Evolutionary conservation across 805 yeast species (phyloP).

Genomic region (Candida silvicultrix): DNA sequence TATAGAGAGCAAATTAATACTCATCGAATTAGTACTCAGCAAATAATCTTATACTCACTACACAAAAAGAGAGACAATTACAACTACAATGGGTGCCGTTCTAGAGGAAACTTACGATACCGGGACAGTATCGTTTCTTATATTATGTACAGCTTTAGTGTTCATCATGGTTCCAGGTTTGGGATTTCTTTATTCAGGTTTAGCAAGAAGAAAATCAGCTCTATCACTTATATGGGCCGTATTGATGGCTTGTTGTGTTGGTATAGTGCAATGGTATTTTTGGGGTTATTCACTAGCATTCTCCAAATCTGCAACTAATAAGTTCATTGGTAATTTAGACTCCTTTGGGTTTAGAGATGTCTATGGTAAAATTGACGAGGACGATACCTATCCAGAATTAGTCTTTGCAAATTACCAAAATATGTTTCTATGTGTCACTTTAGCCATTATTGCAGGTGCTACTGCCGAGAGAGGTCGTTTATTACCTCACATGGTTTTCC

Average conservation of each 20-base stretch:
- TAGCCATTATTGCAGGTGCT: conserved; percentile 88
- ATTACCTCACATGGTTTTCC: conserved; percentile 74
- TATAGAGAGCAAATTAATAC: too few species aligned
- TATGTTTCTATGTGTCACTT: conserved; percentile 87
- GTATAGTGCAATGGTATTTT: conserved; percentile 88
- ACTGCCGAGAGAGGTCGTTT: conserved; percentile 91
- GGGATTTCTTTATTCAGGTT: conserved; percentile 87
- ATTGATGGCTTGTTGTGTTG: conserved; percentile 67
- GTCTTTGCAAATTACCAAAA: conserved; percentile 84
- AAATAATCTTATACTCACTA: background rate
- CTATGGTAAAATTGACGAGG: conserved; percentile 36
- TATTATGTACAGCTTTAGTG: conserved; percentile 63
- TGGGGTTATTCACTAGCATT: conserved; percentile 98
- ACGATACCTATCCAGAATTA: conserved; percentile 65
- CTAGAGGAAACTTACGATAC: conserved; percentile 35
- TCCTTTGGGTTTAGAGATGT: conserved; percentile 78
- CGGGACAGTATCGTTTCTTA: conserved; percentile 43
- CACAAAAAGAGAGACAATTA: background rate
- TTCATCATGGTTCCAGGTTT: conserved; percentile 93
- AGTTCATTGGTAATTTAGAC: conserved; percentile 82
- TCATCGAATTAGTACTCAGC: too few species aligned
- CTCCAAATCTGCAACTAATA: conserved; percentile 69
- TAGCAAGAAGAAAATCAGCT: conserved; percentile 87
- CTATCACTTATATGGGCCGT: conserved; percentile 77
- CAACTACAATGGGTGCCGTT: conserved; percentile 10